Evolutionary conservation across 129 eudicot genomes (phyloP), one percentile per base, ranked within the genome.

Genomic region (Lactuca sativa): DNA sequence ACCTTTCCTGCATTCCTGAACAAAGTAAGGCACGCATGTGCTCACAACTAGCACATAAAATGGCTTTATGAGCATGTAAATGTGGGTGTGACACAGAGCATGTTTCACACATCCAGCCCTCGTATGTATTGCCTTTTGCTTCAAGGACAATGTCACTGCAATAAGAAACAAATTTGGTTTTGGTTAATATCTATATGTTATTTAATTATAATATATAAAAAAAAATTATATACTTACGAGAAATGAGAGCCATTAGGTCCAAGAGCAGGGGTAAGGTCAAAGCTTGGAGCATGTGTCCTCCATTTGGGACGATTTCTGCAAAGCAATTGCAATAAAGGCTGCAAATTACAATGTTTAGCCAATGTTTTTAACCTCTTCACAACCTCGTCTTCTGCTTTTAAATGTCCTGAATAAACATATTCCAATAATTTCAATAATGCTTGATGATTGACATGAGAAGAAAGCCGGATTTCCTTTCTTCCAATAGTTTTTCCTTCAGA

Each of bases 1-100:
- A 92, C 97, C 97, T 92, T 78, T 92, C 97, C 59, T 84, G 87
- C 97, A 92, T 92, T 72, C 96, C 97, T 11, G 97, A 92, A 62
- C 65, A 84, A 79, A 92, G 88, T 69, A 88, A 58, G 70, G 96
- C 91, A 59, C 81, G 85, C 79, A 86, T 70, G 65, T 92, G 91
- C 40, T 84, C 84, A 61, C 96, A 88, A 65, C 91, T 74, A 71
- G 89, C 79, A 75, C 78, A 75, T 69, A 92, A 55, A 59, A 92
- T 70, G 68, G 81, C 84, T 74, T 79, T 86, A 60, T 92, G 96
- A 68, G 81, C 95, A 81, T 92, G 97, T 68, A 86, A 66, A 62
- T 92, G 97, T 56, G 96, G 91, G 21, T 44, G 76, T 57, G 71
- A 71, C 64, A 67, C 55, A 34, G 84, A 76, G 75, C 97, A 92